Percentiles rank a stretch among this genome's conserved stretches.
These are phyloP conservation scores for Penicillium capsulatum DNA, from an alignment of 2,329 filamentous ascomycete genomes.

Conservation along the genomic window DNA sequence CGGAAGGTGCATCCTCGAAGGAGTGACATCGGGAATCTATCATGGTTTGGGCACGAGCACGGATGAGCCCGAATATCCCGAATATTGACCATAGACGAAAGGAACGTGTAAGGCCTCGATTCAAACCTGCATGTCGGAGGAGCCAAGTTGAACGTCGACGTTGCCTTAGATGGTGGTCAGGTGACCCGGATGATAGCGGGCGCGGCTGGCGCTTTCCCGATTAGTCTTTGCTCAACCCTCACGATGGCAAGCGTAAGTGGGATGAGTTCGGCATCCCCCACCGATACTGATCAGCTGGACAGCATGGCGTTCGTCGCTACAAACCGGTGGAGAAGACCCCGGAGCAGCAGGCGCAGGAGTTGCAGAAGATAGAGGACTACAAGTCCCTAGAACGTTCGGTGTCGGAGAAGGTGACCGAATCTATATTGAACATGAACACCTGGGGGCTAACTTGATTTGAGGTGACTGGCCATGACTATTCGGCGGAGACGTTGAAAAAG, in stretches of 20 bases:
- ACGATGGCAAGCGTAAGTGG: conserved; percentile 33
- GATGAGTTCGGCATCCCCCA: background rate
- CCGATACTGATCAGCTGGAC: conserved; percentile 23
- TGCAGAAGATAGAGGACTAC: conserved; percentile 72
- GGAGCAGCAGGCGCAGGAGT: conserved; percentile 66
- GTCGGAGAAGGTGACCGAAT: conserved; percentile 55
- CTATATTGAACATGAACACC: background rate
- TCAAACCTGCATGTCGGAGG: conserved; percentile 3
- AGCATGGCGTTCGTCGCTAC: conserved; percentile 81
- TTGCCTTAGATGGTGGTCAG: background rate
- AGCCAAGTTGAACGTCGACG: background rate
- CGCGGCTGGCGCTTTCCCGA: conserved; percentile 4
- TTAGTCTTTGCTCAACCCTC: background rate
- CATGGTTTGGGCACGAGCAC: conserved; percentile 17
- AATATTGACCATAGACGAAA: conserved; percentile 10
- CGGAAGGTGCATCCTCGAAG: conserved; percentile 22
- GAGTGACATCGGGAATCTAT: conserved; percentile 26
- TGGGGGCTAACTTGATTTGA: conserved; percentile 21
- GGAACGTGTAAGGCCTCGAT: conserved; percentile 14
- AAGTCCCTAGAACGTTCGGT: conserved; percentile 65
- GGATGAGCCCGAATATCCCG: conserved; percentile 3
- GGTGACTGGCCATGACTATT: conserved; percentile 40
- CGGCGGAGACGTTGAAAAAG: conserved; percentile 41
- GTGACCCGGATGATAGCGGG: conserved; percentile 4
- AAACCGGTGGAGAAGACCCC: conserved; percentile 59